phyloP scores from a whole-genome alignment of 2,329 filamentous ascomycete genomes.

The Ophiostoma sp. region DNA sequence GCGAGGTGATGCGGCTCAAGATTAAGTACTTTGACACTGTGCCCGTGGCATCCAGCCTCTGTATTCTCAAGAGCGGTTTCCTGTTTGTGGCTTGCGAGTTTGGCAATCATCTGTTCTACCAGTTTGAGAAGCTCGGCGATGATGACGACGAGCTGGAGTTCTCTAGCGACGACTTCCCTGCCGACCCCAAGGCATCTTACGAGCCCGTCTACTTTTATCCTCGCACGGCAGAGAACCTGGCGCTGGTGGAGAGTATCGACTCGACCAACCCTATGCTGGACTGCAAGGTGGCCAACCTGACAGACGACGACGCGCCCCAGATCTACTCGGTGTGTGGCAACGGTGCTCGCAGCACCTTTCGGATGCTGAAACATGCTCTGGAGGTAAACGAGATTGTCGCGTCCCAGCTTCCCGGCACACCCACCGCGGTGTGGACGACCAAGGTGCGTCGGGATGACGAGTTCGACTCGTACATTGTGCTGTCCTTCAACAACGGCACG shows the following conservation, averaged over 20 bases:
- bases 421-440: constrained; percentile 90
- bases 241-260: constrained; percentile 76
- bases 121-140: constrained; percentile 94
- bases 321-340: constrained; percentile 91
- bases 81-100: constrained; percentile 88
- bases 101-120: constrained; percentile 91
- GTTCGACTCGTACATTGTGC: constrained; percentile 90
- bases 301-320: constrained; percentile 88
- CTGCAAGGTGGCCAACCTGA: constrained; percentile 85
- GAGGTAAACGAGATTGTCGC: constrained; percentile 95
- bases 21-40: constrained; percentile 99
- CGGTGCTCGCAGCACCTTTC: constrained; percentile 82
- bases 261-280: constrained; percentile 89
- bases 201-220: constrained; percentile 81
- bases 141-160: constrained; percentile 89
- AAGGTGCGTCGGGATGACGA: constrained; percentile 77
- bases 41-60: constrained; percentile 77
- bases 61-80: constrained; percentile 93
- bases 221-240: constrained; percentile 72
- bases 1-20: constrained; percentile 75
- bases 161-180: constrained; percentile 72
- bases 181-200: constrained; percentile 66
- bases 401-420: constrained; percentile 81
- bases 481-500: constrained; percentile 86
- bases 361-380: constrained; percentile 85